A percentile compares a stretch with the other conserved stretches of the same genome.
Conservation (phyloP, 208 protist genomes). For the Zelonia costaricensis region DNA sequence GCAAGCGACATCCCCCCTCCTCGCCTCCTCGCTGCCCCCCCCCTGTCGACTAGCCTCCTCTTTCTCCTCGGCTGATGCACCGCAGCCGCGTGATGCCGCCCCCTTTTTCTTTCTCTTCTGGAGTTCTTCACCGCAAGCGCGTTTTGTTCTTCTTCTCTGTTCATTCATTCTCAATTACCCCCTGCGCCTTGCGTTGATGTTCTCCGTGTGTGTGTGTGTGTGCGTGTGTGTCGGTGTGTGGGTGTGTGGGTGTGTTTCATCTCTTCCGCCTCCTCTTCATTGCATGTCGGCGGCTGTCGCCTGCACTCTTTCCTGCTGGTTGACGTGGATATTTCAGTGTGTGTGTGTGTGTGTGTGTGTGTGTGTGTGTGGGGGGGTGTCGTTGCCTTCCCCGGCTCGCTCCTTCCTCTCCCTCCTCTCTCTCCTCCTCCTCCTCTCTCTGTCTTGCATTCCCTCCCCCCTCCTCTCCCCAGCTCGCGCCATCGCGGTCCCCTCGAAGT, state of each 20-base stretch:
- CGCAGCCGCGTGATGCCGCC: too few species aligned
- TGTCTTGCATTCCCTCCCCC: not conserved
- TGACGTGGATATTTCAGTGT: not conserved
- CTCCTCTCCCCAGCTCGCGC: not conserved
- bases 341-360: not conserved
- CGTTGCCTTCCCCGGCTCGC: too few species aligned
- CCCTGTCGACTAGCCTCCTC: too few species aligned
- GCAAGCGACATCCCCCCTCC: too few species aligned
- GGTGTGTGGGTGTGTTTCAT: not conserved
- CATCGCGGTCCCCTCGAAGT: not conserved
- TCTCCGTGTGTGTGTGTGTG: not conserved
- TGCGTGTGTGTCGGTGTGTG: not conserved
- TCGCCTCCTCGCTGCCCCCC: too few species aligned
- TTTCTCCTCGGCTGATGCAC: too few species aligned
- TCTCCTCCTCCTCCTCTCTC: not conserved
- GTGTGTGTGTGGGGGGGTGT: not conserved
- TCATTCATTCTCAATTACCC: too few species aligned
- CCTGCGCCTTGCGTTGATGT: too few species aligned
- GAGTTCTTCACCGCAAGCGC: not conserved
- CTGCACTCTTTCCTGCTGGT: not conserved
- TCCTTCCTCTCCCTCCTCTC: not conserved
- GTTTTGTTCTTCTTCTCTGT: not conserved
- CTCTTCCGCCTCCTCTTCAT: not conserved
- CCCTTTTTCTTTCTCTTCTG: too few species aligned
- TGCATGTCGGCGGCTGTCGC: not conserved